Evolutionary conservation across 2,329 filamentous ascomycete genomes (phyloP).

Genomic region (Talaromyces atroroseus): DNA sequence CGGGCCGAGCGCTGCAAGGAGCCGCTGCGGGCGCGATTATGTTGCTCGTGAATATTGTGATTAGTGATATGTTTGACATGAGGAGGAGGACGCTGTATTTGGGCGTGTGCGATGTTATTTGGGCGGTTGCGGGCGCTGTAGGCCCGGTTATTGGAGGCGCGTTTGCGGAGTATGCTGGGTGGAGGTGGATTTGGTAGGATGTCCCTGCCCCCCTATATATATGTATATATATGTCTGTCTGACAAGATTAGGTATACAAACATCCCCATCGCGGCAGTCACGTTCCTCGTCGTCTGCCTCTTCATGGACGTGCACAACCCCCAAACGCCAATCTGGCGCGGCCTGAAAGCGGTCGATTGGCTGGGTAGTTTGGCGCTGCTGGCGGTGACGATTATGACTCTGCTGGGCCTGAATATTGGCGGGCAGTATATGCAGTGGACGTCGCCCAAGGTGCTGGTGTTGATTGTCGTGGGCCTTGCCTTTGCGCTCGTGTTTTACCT

Average conservation of each 20-base stretch:
- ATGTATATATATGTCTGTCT: not conserved
- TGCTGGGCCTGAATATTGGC: constrained; percentile 58
- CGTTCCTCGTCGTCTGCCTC: constrained; percentile 7
- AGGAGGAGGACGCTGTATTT: constrained; percentile 40
- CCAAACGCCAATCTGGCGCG: constrained; percentile 20
- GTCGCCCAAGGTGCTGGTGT: constrained; percentile 51
- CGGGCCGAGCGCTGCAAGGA: constrained; percentile 53
- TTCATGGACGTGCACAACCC: constrained; percentile 20
- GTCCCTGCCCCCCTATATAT: constrained; percentile 18
- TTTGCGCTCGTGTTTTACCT: not conserved
- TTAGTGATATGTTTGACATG: constrained; percentile 54
- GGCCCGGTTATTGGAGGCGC: constrained; percentile 53
- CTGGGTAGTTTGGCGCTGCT: constrained; percentile 58
- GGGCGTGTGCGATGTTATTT: constrained; percentile 40
- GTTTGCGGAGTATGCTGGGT: constrained; percentile 49
- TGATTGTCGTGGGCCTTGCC: not conserved
- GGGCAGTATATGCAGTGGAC: constrained; percentile 53
- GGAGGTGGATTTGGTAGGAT: constrained; percentile 51
- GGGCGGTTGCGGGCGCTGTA: constrained; percentile 50
- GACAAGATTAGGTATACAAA: constrained; percentile 29
- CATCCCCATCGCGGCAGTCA: constrained; percentile 12
- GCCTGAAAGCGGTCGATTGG: constrained; percentile 46
- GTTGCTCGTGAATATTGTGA: constrained; percentile 53
- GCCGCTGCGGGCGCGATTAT: constrained; percentile 54
- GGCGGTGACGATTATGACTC: constrained; percentile 55